Evolutionary conservation across 140 eudicot genomes (phyloP).

Genomic region (Eryngium alpinum): DNA sequence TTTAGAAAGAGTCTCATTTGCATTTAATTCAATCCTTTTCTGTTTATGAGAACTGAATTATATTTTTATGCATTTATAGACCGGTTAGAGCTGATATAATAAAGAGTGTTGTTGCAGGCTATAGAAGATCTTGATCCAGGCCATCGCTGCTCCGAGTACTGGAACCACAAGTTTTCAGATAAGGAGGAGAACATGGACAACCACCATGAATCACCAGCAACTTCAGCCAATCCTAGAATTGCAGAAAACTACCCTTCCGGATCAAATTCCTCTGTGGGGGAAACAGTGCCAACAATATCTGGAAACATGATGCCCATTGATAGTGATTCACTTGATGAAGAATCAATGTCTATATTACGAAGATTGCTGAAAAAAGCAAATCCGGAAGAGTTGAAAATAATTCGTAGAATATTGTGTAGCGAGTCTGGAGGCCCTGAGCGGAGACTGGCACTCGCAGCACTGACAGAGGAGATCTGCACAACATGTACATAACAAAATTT

Average conservation of each 20-base stretch:
- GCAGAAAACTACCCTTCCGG: constrained; percentile 16
- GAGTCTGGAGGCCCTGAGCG: constrained; percentile 12
- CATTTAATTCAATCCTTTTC: too few species aligned
- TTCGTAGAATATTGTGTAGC: constrained; percentile 14
- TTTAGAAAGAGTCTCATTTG: too few species aligned
- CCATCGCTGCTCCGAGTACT: constrained; percentile 38
- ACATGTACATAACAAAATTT: constrained; percentile 13
- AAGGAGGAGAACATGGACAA: constrained; percentile 6
- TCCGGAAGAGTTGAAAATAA: constrained; percentile 17
- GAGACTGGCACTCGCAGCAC: constrained; percentile 13
- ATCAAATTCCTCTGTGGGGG: constrained; percentile 8
- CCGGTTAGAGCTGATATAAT: too few species aligned
- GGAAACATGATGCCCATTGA: neutral
- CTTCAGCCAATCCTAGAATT: constrained; percentile 2
- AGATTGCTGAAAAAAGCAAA: constrained; percentile 24
- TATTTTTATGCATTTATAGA: neutral
- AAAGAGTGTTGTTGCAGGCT: constrained; percentile 24
- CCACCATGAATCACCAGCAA: neutral
- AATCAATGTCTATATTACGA: neutral
- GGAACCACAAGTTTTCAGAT: constrained; percentile 28
- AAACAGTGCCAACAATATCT: neutral
- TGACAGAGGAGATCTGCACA: constrained; percentile 18
- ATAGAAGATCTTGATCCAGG: constrained; percentile 48
- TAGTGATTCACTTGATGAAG: neutral
- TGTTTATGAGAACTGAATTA: neutral